Conservation (phyloP, 768 basidiomycete species). For the Gloeostereum incarnatum region DNA sequence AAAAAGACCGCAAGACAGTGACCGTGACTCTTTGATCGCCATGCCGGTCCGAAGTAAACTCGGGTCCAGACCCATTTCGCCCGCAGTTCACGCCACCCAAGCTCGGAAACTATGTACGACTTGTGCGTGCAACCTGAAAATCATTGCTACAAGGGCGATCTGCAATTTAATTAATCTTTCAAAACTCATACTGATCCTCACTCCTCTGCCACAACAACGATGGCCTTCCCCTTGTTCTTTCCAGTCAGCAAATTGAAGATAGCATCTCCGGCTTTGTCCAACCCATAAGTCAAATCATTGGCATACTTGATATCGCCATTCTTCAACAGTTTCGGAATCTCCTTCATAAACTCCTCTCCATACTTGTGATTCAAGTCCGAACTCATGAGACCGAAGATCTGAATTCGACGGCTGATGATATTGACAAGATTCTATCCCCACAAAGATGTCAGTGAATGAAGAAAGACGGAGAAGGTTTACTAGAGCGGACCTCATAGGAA, state of each 20-base stretch:
- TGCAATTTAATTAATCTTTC: too few relatives aligned
- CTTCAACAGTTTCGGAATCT: conserved; percentile 19
- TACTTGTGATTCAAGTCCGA: conserved; percentile 13
- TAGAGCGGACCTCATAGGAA: neutral
- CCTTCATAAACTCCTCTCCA: conserved; percentile 18
- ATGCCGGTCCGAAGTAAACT: too few relatives aligned
- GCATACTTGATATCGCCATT: conserved; percentile 20
- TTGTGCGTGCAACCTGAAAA: too few relatives aligned
- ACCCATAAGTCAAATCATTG: conserved; percentile 20
- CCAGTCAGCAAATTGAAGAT: conserved; percentile 22
- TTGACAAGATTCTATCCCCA: neutral
- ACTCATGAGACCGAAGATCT: neutral
- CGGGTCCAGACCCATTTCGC: too few relatives aligned
- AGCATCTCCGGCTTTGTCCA: conserved; percentile 19
- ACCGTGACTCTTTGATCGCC: too few relatives aligned
- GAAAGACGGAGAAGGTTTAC: neutral
- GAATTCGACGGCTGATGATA: neutral
- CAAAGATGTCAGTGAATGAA: neutral
- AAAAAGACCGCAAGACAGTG: too few relatives aligned
- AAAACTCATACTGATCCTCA: too few relatives aligned
- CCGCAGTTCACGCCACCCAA: too few relatives aligned
- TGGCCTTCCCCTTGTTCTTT: conserved; percentile 18
- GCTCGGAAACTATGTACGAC: too few relatives aligned
- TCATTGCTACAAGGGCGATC: too few relatives aligned
- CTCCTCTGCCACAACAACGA: conserved; percentile 6